Evolutionary conservation across 192 early-diverging fungal genomes (phyloP).

Genomic region (Cetraspora pellucida): DNA sequence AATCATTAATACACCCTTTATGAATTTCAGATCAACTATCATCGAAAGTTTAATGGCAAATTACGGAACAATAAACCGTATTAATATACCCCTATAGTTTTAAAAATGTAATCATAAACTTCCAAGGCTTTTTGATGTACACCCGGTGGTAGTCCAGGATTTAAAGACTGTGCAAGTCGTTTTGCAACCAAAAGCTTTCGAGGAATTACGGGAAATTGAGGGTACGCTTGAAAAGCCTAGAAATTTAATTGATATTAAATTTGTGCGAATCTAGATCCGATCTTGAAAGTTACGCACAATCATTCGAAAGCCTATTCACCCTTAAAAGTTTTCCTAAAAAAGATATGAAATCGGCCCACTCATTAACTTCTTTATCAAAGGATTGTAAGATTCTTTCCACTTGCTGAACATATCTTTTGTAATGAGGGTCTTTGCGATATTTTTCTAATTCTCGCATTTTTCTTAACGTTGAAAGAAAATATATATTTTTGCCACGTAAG

Average conservation of each 20-base stretch:
- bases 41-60: neutral
- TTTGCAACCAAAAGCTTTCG: slow-evolving; percentile 84
- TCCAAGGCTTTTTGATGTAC: slow-evolving; percentile 94
- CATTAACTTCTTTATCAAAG: slow-evolving; percentile 86
- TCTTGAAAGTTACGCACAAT: neutral
- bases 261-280: neutral
- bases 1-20: slow-evolving; percentile 32
- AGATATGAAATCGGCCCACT: slow-evolving; percentile 95
- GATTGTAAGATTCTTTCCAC: slow-evolving; percentile 86
- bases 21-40: neutral
- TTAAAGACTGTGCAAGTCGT: slow-evolving; percentile 91
- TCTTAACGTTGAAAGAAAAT: too few species aligned
- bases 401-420: slow-evolving; percentile 77
- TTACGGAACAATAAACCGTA: neutral
- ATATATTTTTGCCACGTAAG: too few species aligned
- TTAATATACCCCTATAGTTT: slow-evolving; percentile 65
- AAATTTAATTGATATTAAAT: neutral
- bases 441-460: slow-evolving; percentile 27
- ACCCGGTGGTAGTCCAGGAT: slow-evolving; percentile 91
- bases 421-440: slow-evolving; percentile 70
- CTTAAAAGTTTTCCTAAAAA: slow-evolving; percentile 83
- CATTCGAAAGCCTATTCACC: slow-evolving; percentile 40
- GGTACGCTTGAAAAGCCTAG: slow-evolving; percentile 77
- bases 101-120: slow-evolving; percentile 80
- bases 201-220: slow-evolving; percentile 74